Evolutionary conservation across 495 filamentous ascomycete genomes (phyloP).

Genomic region (Penicillium riverlandense): DNA sequence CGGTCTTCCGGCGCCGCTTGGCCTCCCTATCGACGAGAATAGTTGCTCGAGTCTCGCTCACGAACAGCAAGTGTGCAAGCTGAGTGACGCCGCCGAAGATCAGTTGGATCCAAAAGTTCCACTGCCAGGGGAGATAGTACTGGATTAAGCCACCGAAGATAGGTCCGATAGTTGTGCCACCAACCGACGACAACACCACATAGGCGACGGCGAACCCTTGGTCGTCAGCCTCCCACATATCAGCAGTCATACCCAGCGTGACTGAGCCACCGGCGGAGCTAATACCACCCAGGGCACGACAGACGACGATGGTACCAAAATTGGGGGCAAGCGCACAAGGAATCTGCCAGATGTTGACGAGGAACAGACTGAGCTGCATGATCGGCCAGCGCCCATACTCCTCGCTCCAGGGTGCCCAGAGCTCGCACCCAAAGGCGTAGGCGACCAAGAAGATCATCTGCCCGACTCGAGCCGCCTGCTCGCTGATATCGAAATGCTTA

Average conservation of each 20-base stretch:
- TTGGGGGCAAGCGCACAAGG: constrained; percentile 66
- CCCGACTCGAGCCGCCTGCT: constrained; percentile 57
- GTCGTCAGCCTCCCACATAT: constrained; percentile 67
- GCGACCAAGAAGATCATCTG: constrained; percentile 64
- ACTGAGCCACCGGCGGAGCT: constrained; percentile 73
- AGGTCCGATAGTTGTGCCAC: constrained; percentile 69
- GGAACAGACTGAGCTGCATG: constrained; percentile 58
- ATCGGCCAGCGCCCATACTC: constrained; percentile 71
- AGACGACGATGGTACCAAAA: constrained; percentile 57
- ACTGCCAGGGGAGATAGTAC: constrained; percentile 58
- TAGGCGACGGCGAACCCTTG: constrained; percentile 63
- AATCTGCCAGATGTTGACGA: constrained; percentile 72
- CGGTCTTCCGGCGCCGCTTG: constrained; percentile 52
- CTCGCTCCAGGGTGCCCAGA: constrained; percentile 79
- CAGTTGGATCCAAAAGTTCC: constrained; percentile 77
- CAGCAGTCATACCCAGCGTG: constrained; percentile 76
- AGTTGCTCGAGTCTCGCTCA: constrained; percentile 61
- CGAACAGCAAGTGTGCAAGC: constrained; percentile 56
- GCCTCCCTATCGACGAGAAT: constrained; percentile 62
- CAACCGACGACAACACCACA: constrained; percentile 69
- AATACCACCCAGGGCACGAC: constrained; percentile 61
- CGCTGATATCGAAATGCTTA: constrained; percentile 54
- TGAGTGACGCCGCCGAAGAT: constrained; percentile 65
- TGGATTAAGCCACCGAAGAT: constrained; percentile 74
- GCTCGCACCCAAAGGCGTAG: constrained; percentile 74